Conservation (phyloP, 495 filamentous ascomycete genomes). For the Aspergillus bertholletiae region DNA sequence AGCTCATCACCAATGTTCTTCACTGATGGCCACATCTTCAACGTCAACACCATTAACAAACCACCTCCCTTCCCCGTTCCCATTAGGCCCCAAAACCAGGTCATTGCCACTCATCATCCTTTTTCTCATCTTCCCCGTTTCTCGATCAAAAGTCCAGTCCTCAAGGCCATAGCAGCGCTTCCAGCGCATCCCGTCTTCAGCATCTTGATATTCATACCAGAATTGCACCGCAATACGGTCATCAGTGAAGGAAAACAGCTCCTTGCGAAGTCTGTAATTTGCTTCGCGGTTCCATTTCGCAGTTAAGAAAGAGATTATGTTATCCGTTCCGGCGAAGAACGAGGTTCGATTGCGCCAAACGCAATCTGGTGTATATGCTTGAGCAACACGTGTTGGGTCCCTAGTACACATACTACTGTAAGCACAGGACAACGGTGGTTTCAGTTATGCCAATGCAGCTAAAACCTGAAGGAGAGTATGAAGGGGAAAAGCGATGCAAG, state of each 20-base stretch:
- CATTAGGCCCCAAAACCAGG: slow-evolving; percentile 55
- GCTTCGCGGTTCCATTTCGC: slow-evolving; percentile 75
- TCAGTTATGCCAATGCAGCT: neutral
- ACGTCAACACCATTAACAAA: slow-evolving; percentile 71
- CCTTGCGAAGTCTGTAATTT: slow-evolving; percentile 77
- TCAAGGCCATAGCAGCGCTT: slow-evolving; percentile 88
- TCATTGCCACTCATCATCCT: slow-evolving; percentile 92
- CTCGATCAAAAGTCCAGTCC: slow-evolving; percentile 81
- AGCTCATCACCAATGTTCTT: slow-evolving; percentile 67
- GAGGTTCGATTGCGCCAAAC: slow-evolving; percentile 79
- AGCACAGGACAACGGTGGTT: slow-evolving; percentile 6
- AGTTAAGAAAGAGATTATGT: slow-evolving; percentile 67
- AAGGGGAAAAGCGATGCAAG: neutral
- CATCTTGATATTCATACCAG: slow-evolving; percentile 86
- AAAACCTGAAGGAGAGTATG: neutral
- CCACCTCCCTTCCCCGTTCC: slow-evolving; percentile 48
- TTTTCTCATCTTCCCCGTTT: slow-evolving; percentile 77
- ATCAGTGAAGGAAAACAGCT: slow-evolving; percentile 66
- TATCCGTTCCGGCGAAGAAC: slow-evolving; percentile 67
- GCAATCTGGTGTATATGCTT: slow-evolving; percentile 70
- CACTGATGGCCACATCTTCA: slow-evolving; percentile 64
- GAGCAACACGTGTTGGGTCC: slow-evolving; percentile 59
- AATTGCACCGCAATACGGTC: slow-evolving; percentile 78
- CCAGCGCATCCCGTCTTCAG: slow-evolving; percentile 65
- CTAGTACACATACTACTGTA: slow-evolving; percentile 33